Conservation (phyloP, 2,329 filamentous ascomycete species). For the Exophiala calicioides region DNA sequence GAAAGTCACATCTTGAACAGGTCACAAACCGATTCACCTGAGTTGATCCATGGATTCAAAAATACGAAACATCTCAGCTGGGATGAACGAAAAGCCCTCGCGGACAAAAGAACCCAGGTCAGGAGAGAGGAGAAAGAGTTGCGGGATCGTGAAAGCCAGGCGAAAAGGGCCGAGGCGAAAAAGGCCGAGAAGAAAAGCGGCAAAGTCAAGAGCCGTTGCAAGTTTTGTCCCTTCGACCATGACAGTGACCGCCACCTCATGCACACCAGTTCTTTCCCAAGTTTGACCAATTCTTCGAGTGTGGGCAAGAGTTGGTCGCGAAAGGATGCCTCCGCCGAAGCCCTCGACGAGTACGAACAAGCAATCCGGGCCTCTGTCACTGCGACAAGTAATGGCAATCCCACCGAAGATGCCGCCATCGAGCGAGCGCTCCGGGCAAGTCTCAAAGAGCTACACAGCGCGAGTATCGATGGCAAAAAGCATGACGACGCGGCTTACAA, state of each 20-base stretch:
- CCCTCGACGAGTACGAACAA: constrained; percentile 66
- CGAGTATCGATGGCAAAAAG: constrained; percentile 30
- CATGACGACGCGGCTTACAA: constrained; percentile 37
- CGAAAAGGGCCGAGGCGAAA: constrained; percentile 30
- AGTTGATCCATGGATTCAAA: constrained; percentile 49
- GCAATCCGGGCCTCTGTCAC: constrained; percentile 70
- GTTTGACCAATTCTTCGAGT: constrained; percentile 14
- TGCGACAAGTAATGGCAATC: constrained; percentile 69
- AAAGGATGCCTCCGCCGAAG: constrained; percentile 37
- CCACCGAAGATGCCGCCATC: constrained; percentile 68
- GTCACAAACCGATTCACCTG: constrained; percentile 39
- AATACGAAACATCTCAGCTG: constrained; percentile 52
- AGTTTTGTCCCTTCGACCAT: constrained; percentile 29
- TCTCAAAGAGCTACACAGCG: constrained; percentile 58
- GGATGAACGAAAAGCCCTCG: constrained; percentile 55
- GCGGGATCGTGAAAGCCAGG: constrained; percentile 28
- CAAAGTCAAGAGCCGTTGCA: constrained; percentile 25
- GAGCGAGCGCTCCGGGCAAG: constrained; percentile 74
- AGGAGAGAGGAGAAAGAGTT: constrained; percentile 34
- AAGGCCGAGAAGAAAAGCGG: constrained; percentile 25
- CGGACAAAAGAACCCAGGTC: constrained; percentile 36
- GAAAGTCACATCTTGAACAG: constrained; percentile 43
- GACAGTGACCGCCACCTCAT: constrained; percentile 21
- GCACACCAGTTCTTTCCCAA: constrained; percentile 14
- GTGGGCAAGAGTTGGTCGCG: constrained; percentile 21